Conservation (phyloP, 257 asterid species). For the Anisodus acutangulus region DNA sequence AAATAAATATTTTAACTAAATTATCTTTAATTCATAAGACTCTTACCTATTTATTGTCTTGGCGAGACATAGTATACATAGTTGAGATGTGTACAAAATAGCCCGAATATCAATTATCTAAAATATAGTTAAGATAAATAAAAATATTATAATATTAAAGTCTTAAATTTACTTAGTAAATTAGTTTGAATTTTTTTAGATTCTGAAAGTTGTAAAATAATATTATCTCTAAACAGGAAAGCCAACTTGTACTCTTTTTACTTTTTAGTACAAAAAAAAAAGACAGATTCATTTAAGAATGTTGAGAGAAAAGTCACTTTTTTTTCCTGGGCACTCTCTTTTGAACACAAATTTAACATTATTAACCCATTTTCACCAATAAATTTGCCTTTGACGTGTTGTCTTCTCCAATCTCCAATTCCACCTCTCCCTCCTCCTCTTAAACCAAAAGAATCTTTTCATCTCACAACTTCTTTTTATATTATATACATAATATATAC, state of each 20-base stretch:
- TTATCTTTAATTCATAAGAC: too few relatives aligned
- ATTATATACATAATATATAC: not conserved
- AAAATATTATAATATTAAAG: too few relatives aligned
- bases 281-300: conserved; percentile 7
- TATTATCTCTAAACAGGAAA: conserved; percentile 1
- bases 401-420: conserved; percentile 31
- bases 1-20: too few relatives aligned
- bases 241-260: not conserved
- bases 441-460: not conserved
- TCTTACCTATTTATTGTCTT: too few relatives aligned
- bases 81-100: too few relatives aligned
- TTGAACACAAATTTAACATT: conserved; percentile 32
- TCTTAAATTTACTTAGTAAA: too few relatives aligned
- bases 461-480: not conserved
- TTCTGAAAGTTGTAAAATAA: too few relatives aligned
- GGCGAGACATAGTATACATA: too few relatives aligned
- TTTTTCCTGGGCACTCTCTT: conserved; percentile 11
- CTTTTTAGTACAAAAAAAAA: not conserved
- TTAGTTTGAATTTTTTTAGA: too few relatives aligned
- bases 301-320: not conserved
- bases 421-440: not conserved
- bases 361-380: not conserved
- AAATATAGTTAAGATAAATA: too few relatives aligned
- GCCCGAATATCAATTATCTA: too few relatives aligned
- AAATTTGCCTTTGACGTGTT: conserved; percentile 33